A percentile compares a stretch with the other conserved stretches of the same genome.
These are phyloP conservation scores for Trichoderma lentiforme DNA, from an alignment of 2,329 filamentous ascomycete species.

Conservation along the genomic window DNA sequence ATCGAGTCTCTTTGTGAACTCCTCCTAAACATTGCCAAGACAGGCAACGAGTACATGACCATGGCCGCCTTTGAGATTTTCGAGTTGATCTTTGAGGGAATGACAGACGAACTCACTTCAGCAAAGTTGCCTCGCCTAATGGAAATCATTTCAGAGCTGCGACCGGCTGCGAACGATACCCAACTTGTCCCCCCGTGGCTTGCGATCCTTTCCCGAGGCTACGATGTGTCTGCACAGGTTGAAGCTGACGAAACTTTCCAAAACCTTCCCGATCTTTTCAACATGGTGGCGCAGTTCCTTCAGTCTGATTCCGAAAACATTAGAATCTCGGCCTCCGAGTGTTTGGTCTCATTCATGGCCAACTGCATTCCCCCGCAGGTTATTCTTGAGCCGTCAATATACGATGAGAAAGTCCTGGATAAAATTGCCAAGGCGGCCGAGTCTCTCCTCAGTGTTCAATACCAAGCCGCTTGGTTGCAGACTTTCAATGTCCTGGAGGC, in stretches of 20 bases:
- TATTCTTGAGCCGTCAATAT: constrained; percentile 83
- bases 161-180: constrained; percentile 88
- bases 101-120: constrained; percentile 83
- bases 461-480: constrained; percentile 91
- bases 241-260: constrained; percentile 88
- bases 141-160: constrained; percentile 87
- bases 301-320: constrained; percentile 89
- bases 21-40: constrained; percentile 81
- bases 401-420: constrained; percentile 84
- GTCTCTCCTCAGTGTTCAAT: constrained; percentile 80
- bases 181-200: constrained; percentile 96
- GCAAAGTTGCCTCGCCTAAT: constrained; percentile 85
- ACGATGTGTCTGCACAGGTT: constrained; percentile 87
- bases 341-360: constrained; percentile 85
- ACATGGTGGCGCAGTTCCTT: constrained; percentile 75
- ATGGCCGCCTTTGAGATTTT: constrained; percentile 97
- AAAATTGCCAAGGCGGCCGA: constrained; percentile 72
- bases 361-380: constrained; percentile 84
- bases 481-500: constrained; percentile 85
- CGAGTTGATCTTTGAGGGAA: constrained; percentile 90
- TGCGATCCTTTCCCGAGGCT: constrained; percentile 88
- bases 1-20: constrained; percentile 90
- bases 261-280: constrained; percentile 82
- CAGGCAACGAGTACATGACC: constrained; percentile 91
- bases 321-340: constrained; percentile 89